Conservation (phyloP, 2,329 filamentous ascomycete species). For the Talaromyces sp. region DNA sequence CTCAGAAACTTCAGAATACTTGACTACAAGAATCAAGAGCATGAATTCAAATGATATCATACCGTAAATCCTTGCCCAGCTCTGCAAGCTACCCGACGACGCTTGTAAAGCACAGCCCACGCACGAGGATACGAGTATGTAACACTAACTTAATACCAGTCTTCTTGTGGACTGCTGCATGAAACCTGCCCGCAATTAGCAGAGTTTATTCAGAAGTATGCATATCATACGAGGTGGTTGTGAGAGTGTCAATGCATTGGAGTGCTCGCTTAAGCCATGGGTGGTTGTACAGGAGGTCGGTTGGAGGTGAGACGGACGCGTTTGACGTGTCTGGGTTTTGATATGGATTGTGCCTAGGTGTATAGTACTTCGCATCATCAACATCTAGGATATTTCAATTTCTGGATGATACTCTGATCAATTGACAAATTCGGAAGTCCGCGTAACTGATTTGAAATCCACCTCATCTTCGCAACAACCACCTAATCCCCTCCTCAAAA, state of each 20-base stretch:
- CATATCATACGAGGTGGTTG: background rate
- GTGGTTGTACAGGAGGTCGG: background rate
- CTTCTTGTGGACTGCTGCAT: background rate
- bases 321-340: background rate
- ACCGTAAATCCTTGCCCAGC: background rate
- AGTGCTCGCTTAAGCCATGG: background rate
- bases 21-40: background rate
- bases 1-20: background rate
- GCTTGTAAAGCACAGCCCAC: background rate
- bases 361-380: background rate
- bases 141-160: background rate
- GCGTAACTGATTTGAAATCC: too few species aligned
- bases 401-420: too few species aligned
- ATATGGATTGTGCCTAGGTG: background rate
- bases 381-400: too few species aligned
- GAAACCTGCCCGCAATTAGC: background rate
- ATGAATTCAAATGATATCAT: background rate
- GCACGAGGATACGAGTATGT: background rate
- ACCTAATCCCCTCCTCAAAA: constrained; percentile 6
- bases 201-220: background rate
- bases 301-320: background rate
- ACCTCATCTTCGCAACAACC: constrained; percentile 5
- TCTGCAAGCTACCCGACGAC: background rate
- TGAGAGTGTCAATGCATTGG: background rate
- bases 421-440: too few species aligned